These are phyloP conservation scores for Plasmodium sp. DNA, from an alignment of 169 alveolate genomes.

Conservation along the genomic window DNA sequence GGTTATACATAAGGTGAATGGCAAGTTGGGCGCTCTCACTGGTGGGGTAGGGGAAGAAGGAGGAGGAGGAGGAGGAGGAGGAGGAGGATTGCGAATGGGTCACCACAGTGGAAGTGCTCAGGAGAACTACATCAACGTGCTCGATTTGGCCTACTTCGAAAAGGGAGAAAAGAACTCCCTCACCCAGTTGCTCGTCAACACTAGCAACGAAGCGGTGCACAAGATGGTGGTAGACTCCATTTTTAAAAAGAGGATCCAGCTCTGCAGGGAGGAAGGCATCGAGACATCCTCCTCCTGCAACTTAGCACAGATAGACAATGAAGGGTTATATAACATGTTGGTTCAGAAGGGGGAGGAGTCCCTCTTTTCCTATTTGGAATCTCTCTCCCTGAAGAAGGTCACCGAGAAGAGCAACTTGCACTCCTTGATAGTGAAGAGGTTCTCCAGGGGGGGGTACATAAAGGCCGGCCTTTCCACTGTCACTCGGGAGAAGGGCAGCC, in stretches of 20 bases:
- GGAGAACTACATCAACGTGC: slow-evolving; percentile 5
- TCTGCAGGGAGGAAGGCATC: slow-evolving; percentile 22
- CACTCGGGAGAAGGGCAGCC: neutral
- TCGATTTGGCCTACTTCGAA: slow-evolving; percentile 38
- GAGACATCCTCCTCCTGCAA: neutral
- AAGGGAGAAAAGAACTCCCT: slow-evolving; percentile 14
- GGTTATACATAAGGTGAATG: slow-evolving; percentile 12
- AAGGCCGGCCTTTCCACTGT: neutral
- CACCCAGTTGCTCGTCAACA: slow-evolving; percentile 9
- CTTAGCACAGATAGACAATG: slow-evolving; percentile 3
- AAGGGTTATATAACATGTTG: neutral
- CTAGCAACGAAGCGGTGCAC: slow-evolving; percentile 23
- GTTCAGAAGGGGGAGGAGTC: slow-evolving; percentile 15
- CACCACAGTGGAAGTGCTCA: neutral
- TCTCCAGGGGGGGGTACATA: neutral
- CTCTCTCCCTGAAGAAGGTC: neutral
- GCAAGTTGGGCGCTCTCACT: neutral
- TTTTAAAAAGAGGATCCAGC: neutral
- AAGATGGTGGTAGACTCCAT: slow-evolving; percentile 14
- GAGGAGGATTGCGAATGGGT: no score
- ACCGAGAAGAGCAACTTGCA: slow-evolving; percentile 11
- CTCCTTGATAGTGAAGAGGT: neutral
- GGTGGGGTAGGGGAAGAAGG: neutral
- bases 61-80: neutral
- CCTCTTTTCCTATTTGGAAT: slow-evolving; percentile 30